Evolutionary conservation across 2,329 filamentous ascomycete species (phyloP), one percentile per base, ranked within the genome.

Genomic region (Alternaria sp.): DNA sequence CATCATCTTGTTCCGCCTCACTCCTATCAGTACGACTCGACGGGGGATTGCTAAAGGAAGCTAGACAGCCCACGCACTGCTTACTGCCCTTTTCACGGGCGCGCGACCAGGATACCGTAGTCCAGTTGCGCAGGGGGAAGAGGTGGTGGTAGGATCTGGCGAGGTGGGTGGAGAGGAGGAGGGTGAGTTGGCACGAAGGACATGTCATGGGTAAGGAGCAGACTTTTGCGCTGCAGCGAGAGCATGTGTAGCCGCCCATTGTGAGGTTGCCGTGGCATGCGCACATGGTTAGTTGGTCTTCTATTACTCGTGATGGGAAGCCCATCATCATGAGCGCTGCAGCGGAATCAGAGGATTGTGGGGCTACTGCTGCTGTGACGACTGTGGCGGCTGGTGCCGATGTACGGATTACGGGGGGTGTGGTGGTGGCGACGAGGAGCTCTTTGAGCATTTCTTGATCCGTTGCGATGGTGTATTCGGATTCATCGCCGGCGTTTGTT

Each of bases 171-270:
- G 92, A 97, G 3, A 98, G 85, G 62, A 99, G 96, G 34, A 99
- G 86, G 0, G 94, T 98, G 49, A 99, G 85, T 14, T 92, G 89
- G 78, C 95, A 99, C 26, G 90, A 88, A 0, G 95, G 94, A 73
- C 95, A 99, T 73, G 96, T 93, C 34, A 92, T 88, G 0, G 95
- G 95, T 36, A 99, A 81, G 49, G 88, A 86, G 82, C 95, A 99
- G 37, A 99, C 93, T 78, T 96, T 96, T 61, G 89, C 87, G 51
- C 86, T 86, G 80, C 95, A 99, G 56, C 95, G 86, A 13, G 93
- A 95, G 81, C 95, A 99, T 9, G 90, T 83, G 78, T 98, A 99
- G 1, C 95, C 95, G 55, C 95, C 92, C 49, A 90, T 84, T 21
- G 86, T 89, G 14, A 94, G 88, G 62, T 88, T 88, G 66, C 91